Base-by-base conservation (phyloP, 202 grass and related monocot species). In the Bolboschoenoplectus hybrid region DNA sequence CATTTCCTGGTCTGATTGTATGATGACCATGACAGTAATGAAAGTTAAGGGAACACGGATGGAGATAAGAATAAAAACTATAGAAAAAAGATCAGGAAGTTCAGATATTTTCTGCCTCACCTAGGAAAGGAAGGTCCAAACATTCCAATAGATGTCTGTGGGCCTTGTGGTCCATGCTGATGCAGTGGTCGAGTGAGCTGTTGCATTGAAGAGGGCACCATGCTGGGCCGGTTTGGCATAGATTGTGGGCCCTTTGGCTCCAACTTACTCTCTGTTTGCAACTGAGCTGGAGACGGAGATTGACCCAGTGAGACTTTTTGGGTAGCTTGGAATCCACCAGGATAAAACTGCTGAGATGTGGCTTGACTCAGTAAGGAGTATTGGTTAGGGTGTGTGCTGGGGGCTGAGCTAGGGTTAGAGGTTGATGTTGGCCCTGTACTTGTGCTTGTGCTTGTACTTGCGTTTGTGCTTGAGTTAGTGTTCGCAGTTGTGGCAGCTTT, bases 241-340 rank as follows among this genome's bases (percentile, higher is more conserved):
- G 85, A 65, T 91, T 90, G 86, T 58, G 84, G 51, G 38, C 88
- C 88, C 87, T 95, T 93, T 14, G 63, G 72, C 63, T 93, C 91
- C 66, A 86, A 78, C 61, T 85, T 89, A 80, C 61, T 89, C 80
- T 88, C 85, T 39, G 81, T 81, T 82, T 85, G 91, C 74, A 93
- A 83, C 88, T 94, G 93, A 65, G 85, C 41, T 84, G 88, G 88
- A 17, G 83, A 89, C 40, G 89, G 86, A 80, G 90, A 91, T 57
- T 57, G 84, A 74, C 91, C 90, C 26, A 88, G 86, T 60, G 89
- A 86, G 58, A 83, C 66, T 40, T 72, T 87, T 89, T 53, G 58
- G 63, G 81, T 49, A 56, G 50, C 5, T 55, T 77, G 74, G 12
- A 81, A 85, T 84, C 91, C 88, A 90, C 88, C 68, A 77, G 86